phyloP scores from a whole-genome alignment of 441 rosid genomes.

The Croton setiger region DNA sequence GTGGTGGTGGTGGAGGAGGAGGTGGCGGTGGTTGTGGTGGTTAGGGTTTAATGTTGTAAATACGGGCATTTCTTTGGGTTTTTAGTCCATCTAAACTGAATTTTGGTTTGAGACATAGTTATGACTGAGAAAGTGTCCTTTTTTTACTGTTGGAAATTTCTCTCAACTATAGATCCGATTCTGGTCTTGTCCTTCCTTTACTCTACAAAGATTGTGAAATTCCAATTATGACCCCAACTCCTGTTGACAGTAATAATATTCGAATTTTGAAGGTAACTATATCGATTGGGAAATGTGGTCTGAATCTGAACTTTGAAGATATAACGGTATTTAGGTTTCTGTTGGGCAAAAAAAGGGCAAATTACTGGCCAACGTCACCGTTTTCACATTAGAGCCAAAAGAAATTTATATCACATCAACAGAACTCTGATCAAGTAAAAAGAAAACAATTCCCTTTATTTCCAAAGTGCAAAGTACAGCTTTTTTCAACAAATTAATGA shows the following conservation, averaged over 20 bases:
- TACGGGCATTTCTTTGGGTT: conserved; percentile 21
- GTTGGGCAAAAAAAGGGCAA: too few species aligned
- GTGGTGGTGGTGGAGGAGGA: conserved; percentile 11
- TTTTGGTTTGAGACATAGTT: background rate
- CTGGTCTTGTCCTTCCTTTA: background rate
- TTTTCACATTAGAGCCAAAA: background rate
- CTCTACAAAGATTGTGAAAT: background rate
- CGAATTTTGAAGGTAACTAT: background rate
- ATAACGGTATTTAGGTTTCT: too few species aligned
- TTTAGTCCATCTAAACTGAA: background rate
- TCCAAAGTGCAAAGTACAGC: conserved; percentile 5
- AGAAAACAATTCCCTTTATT: background rate
- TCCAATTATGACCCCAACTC: conserved; percentile 4
- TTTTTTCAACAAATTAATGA: conserved; percentile 28
- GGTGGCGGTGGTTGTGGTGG: conserved; percentile 19
- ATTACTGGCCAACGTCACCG: background rate
- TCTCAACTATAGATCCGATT: background rate
- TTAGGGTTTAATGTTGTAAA: conserved; percentile 50
- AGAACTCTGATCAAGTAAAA: background rate
- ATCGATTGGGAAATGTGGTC: background rate
- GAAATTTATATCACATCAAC: background rate
- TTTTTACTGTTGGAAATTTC: background rate
- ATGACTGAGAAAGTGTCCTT: conserved; percentile 3
- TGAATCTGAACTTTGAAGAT: too few species aligned
- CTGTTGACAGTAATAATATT: background rate